phyloP scores from a whole-genome alignment of 129 eudicot species.

The Centaurea solstitialis region DNA sequence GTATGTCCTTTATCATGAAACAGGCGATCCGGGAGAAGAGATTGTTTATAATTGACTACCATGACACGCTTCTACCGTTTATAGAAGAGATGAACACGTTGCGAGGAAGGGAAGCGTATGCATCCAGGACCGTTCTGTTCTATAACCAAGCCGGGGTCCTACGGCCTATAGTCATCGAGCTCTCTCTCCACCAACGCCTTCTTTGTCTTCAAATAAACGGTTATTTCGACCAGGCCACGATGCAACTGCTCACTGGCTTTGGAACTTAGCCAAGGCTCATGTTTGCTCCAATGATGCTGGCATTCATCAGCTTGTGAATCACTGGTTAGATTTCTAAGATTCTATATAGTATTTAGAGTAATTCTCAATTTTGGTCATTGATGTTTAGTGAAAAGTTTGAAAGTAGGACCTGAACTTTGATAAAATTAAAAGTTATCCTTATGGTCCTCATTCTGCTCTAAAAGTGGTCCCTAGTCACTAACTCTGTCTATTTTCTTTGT shows the following conservation, averaged over 20 bases:
- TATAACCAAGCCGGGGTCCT: slow-evolving; percentile 38
- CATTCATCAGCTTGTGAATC: slow-evolving; percentile 76
- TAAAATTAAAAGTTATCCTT: too few relatives aligned
- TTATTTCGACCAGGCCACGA: slow-evolving; percentile 56
- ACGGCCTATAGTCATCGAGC: slow-evolving; percentile 70
- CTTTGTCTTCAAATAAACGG: slow-evolving; percentile 49
- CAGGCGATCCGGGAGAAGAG: slow-evolving; percentile 66
- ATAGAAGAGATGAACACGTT: slow-evolving; percentile 57
- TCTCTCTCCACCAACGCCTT: slow-evolving; percentile 63
- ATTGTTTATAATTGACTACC: slow-evolving; percentile 68
- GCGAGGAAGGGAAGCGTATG: slow-evolving; percentile 69
- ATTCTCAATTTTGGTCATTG: too few relatives aligned
- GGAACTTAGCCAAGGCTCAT: slow-evolving; percentile 86
- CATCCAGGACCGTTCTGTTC: slow-evolving; percentile 68
- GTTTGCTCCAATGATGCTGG: slow-evolving; percentile 82
- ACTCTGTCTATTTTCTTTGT: too few relatives aligned
- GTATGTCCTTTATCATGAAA: not conserved
- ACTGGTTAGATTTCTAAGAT: slow-evolving; percentile 50
- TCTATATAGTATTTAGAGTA: not conserved
- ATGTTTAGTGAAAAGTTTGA: too few relatives aligned
- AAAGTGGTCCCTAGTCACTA: too few relatives aligned
- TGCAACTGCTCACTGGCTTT: slow-evolving; percentile 67
- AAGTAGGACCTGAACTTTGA: too few relatives aligned
- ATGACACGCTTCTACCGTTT: slow-evolving; percentile 68
- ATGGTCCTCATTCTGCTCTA: too few relatives aligned